phyloP scores from a whole-genome alignment of 106 monocot genomes.

The Acanthochlamys bracteata region DNA sequence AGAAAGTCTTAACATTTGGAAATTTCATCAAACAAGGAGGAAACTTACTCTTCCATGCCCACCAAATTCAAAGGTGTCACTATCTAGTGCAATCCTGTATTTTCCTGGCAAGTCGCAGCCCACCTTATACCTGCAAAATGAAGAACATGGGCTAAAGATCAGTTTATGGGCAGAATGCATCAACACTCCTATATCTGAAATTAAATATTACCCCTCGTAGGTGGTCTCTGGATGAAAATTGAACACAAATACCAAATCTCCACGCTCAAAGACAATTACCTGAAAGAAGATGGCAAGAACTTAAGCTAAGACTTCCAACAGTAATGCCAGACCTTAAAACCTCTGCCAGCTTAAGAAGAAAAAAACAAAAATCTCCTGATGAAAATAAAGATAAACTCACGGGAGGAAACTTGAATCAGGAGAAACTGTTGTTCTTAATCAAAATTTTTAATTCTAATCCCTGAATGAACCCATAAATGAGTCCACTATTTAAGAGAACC shows the following conservation, averaged over 20 bases:
- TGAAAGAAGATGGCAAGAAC: slow-evolving; percentile 14
- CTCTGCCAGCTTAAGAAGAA: too few relatives aligned
- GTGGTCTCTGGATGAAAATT: slow-evolving; percentile 90
- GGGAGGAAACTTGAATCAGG: too few relatives aligned
- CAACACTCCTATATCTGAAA: not conserved
- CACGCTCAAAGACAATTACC: slow-evolving; percentile 94
- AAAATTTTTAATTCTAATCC: too few relatives aligned
- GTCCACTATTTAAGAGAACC: not conserved
- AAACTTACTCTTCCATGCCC: slow-evolving; percentile 75
- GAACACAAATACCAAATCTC: slow-evolving; percentile 88
- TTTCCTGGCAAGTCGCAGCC: slow-evolving; percentile 88
- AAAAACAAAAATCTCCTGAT: too few relatives aligned
- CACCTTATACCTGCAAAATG: slow-evolving; percentile 67
- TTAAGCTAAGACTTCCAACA: not conserved
- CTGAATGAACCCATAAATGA: too few relatives aligned
- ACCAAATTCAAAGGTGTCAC: slow-evolving; percentile 84
- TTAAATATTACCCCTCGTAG: slow-evolving; percentile 61
- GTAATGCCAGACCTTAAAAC: too few relatives aligned
- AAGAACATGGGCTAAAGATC: slow-evolving; percentile 6
- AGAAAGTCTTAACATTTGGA: too few relatives aligned
- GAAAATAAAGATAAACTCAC: too few relatives aligned
- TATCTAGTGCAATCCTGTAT: slow-evolving; percentile 78
- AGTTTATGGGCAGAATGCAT: not conserved
- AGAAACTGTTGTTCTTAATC: too few relatives aligned
- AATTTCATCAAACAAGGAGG: not conserved